Evolutionary conservation across 495 filamentous ascomycete species (phyloP).

Genomic region (Pyrenopolyporus hunteri): DNA sequence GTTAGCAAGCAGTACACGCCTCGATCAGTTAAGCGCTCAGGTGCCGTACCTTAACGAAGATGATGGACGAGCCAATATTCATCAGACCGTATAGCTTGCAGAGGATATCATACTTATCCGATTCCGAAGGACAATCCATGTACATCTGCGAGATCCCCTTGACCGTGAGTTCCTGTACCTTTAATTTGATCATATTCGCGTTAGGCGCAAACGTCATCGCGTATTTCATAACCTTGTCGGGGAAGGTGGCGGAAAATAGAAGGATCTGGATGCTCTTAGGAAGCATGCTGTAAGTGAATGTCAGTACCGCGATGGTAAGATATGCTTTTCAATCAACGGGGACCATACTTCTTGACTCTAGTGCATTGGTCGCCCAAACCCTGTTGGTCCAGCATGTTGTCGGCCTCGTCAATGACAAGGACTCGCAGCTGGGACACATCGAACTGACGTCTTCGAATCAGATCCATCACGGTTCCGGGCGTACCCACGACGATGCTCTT

Average conservation of each 20-base stretch:
- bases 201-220: constrained; percentile 79
- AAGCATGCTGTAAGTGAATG: constrained; percentile 59
- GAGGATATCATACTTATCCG: constrained; percentile 85
- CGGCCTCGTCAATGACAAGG: constrained; percentile 89
- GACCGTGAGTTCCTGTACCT: constrained; percentile 89
- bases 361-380: constrained; percentile 94
- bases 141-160: constrained; percentile 97
- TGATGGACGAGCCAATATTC: constrained; percentile 95
- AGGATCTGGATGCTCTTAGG: constrained; percentile 78
- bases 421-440: constrained; percentile 70
- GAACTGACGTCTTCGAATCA: constrained; percentile 74
- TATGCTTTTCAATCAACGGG: constrained; percentile 1
- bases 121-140: constrained; percentile 82
- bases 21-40: background rate
- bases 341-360: constrained; percentile 77
- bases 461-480: constrained; percentile 88
- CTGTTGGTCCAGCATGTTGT: constrained; percentile 94
- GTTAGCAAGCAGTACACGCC: constrained; percentile 35
- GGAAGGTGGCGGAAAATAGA: constrained; percentile 97
- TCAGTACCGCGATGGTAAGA: constrained; percentile 30
- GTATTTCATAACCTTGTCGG: constrained; percentile 78
- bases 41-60: constrained; percentile 84
- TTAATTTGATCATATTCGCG: constrained; percentile 86
- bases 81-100: constrained; percentile 93
- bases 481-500: constrained; percentile 88